Evolutionary conservation across 208 protist genomes (phyloP).

Genomic region (Acanthamoeba royreba): DNA sequence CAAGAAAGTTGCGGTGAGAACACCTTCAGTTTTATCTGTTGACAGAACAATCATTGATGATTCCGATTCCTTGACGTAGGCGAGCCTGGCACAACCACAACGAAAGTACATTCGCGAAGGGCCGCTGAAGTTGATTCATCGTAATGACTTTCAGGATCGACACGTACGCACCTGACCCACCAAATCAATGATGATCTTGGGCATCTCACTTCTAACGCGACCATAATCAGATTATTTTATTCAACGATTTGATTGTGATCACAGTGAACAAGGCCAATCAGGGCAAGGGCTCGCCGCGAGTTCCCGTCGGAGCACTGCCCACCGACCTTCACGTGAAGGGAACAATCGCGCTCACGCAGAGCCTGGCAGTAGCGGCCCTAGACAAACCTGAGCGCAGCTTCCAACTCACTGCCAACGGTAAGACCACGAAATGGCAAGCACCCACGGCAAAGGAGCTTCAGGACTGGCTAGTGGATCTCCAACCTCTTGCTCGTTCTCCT

Average conservation of each 20-base stretch:
- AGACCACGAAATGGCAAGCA: not conserved
- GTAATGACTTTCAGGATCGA: not conserved
- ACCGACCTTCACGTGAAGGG: not conserved
- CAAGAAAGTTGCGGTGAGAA: not conserved
- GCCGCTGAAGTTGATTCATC: not conserved
- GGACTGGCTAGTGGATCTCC: not conserved
- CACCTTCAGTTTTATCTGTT: not conserved
- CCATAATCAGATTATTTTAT: not conserved
- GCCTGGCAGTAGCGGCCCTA: not conserved
- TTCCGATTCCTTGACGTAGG: not conserved
- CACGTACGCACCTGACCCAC: not conserved
- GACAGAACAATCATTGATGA: not conserved
- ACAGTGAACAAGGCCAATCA: not conserved
- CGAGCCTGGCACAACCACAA: not conserved
- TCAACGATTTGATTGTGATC: not conserved
- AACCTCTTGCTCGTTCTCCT: too few species aligned
- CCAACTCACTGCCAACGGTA: not conserved
- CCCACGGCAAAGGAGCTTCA: not conserved
- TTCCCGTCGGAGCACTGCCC: not conserved
- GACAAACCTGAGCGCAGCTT: not conserved
- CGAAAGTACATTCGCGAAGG: not conserved
- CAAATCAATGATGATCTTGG: not conserved
- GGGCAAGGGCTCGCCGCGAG: not conserved
- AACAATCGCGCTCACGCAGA: not conserved
- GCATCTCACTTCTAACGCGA: not conserved